These are phyloP conservation scores for Begonia fuchsioides DNA, from an alignment of 306 rosid species.

Conservation along the genomic window DNA sequence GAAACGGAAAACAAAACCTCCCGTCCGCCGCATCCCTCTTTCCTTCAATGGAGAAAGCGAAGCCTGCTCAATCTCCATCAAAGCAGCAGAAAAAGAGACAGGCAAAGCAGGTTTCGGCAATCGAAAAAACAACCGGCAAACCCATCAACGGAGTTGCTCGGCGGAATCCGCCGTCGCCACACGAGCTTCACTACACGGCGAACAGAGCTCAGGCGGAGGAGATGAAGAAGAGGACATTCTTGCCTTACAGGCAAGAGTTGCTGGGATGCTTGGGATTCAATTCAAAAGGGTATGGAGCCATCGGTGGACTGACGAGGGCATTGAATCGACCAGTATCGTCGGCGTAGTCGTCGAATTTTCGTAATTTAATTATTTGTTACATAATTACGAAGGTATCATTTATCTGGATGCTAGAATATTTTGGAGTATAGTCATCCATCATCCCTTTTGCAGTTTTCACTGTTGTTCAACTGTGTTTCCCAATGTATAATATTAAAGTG, in stretches of 20 bases:
- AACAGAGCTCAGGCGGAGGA: too few species aligned
- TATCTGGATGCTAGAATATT: too few species aligned
- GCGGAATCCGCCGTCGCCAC: conserved; percentile 61
- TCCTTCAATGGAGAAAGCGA: conserved; percentile 1
- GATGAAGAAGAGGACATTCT: conserved; percentile 72
- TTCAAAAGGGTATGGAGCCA: conserved; percentile 90
- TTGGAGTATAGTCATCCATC: too few species aligned
- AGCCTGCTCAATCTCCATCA: neutral
- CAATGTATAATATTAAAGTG: too few species aligned
- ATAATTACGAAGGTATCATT: too few species aligned
- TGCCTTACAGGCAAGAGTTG: conserved; percentile 81
- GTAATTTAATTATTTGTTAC: too few species aligned
- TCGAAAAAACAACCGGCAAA: conserved; percentile 19
- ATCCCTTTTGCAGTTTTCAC: too few species aligned
- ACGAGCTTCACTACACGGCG: too few species aligned
- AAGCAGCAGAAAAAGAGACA: neutral
- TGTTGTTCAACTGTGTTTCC: too few species aligned
- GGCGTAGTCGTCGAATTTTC: conserved; percentile 14
- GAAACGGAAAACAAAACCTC: conserved; percentile 6
- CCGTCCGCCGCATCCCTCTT: conserved; percentile 9
- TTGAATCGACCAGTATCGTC: conserved; percentile 69
- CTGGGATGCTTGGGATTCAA: conserved; percentile 91
- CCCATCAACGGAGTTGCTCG: conserved; percentile 64
- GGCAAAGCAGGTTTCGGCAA: conserved; percentile 2
- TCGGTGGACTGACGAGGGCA: conserved; percentile 85